Evolutionary conservation across 108 stramenopile genomes (phyloP).

Genomic region (Nitzschia sp.): DNA sequence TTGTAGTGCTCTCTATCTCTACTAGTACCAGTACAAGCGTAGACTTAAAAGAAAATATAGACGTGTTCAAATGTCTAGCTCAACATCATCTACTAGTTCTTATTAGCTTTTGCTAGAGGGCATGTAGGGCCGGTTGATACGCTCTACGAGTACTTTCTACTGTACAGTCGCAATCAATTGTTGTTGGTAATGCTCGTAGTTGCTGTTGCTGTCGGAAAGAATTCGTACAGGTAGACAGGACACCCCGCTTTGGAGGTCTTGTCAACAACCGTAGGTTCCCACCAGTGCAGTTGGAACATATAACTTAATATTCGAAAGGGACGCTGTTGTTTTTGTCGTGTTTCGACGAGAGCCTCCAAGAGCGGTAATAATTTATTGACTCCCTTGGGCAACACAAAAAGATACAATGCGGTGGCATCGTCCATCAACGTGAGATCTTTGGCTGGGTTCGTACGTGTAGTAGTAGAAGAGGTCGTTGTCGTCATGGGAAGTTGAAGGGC

Average conservation of each 20-base stretch:
- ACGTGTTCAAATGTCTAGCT: no score
- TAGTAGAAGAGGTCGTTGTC: background rate
- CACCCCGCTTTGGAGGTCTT: conserved; percentile 44
- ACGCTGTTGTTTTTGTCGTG: conserved; percentile 29
- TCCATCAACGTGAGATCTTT: conserved; percentile 46
- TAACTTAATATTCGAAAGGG: conserved; percentile 61
- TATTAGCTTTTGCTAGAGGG: no score
- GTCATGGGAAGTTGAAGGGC: conserved; percentile 30
- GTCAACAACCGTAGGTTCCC: conserved; percentile 61
- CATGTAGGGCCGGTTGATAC: no score
- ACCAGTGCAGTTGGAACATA: conserved; percentile 69
- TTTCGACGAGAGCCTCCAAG: conserved; percentile 47
- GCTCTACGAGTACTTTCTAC: no score
- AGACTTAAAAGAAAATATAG: no score
- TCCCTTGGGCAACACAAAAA: conserved; percentile 85
- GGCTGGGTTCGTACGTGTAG: background rate
- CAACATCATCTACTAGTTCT: no score
- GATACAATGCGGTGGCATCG: conserved; percentile 79
- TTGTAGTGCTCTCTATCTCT: no score
- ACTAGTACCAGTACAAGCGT: no score
- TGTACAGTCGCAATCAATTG: no score
- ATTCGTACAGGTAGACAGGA: conserved; percentile 63
- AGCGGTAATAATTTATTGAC: conserved; percentile 58
- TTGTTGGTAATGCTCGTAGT: no score
- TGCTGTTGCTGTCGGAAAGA: background rate